These are phyloP conservation scores for Plasmodium fragile DNA, from an alignment of 169 alveolate genomes.

Conservation along the genomic window DNA sequence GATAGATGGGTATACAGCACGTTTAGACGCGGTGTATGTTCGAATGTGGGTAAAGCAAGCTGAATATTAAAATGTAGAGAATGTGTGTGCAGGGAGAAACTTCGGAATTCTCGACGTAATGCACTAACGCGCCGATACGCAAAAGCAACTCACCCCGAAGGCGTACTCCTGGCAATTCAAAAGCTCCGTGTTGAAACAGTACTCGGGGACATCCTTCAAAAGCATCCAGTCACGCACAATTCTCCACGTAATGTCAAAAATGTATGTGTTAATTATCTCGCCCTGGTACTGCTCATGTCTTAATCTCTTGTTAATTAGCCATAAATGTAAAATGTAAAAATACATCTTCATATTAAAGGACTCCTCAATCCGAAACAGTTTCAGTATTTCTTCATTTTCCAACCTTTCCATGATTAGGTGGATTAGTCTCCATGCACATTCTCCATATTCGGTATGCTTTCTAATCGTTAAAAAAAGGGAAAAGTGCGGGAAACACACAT, in stretches of 20 bases:
- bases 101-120: neutral
- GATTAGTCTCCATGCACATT: slow-evolving; percentile 83
- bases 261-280: slow-evolving; percentile 79
- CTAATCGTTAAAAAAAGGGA: slow-evolving; percentile 11
- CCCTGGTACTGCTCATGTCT: slow-evolving; percentile 83
- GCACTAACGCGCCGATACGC: neutral
- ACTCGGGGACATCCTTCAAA: slow-evolving; percentile 74
- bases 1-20: too few relatives aligned
- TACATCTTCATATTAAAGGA: slow-evolving; percentile 84
- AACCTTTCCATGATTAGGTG: slow-evolving; percentile 84
- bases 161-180: slow-evolving; percentile 74
- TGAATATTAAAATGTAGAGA: neutral
- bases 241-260: slow-evolving; percentile 77
- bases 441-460: slow-evolving; percentile 77
- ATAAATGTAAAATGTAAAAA: slow-evolving; percentile 81
- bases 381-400: slow-evolving; percentile 81
- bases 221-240: slow-evolving; percentile 83
- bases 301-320: slow-evolving; percentile 83
- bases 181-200: slow-evolving; percentile 60
- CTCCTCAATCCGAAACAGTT: slow-evolving; percentile 79
- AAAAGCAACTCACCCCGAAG: slow-evolving; percentile 39
- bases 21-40: neutral
- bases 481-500: neutral
- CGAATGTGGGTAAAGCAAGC: neutral
- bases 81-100: neutral